A percentile compares a stretch with the other conserved stretches of the same genome.
These are phyloP conservation scores for Populus pruinosa DNA, from an alignment of 345 rosid genomes.

Conservation along the genomic window DNA sequence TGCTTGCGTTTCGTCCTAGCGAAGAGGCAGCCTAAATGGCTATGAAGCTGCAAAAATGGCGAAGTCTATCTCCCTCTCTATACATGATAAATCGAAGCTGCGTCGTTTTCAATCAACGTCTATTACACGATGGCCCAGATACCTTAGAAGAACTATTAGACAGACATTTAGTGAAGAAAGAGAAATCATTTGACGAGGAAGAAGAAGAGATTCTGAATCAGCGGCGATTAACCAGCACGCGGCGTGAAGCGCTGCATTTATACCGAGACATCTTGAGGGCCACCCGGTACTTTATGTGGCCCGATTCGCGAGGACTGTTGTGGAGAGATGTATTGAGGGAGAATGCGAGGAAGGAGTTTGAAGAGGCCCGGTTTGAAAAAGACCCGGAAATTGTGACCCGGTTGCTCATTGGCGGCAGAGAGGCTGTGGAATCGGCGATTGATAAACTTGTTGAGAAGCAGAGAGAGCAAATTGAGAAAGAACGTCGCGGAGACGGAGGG, in stretches of 20 bases:
- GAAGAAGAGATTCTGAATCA: conserved; percentile 58
- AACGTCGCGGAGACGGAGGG: conserved; percentile 27
- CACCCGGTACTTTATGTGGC: conserved; percentile 75
- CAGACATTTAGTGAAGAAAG: conserved; percentile 65
- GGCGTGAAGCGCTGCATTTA: conserved; percentile 70
- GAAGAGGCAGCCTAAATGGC: conserved; percentile 19
- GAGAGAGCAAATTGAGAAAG: conserved; percentile 55
- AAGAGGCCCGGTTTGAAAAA: conserved; percentile 72
- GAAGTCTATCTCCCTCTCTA: conserved; percentile 17
- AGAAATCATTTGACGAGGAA: conserved; percentile 48
- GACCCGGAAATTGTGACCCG: conserved; percentile 78
- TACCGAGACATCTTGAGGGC: conserved; percentile 88
- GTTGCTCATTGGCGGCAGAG: conserved; percentile 74
- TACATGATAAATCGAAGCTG: background rate
- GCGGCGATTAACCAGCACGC: conserved; percentile 60
- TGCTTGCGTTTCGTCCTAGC: background rate
- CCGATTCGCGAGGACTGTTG: conserved; percentile 57
- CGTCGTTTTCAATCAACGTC: conserved; percentile 12
- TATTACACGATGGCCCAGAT: conserved; percentile 73
- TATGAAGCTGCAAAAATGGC: conserved; percentile 47
- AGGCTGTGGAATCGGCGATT: conserved; percentile 62
- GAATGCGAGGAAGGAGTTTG: conserved; percentile 80
- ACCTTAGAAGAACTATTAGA: conserved; percentile 77
- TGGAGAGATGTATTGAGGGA: conserved; percentile 83
- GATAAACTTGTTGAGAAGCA: conserved; percentile 83